Conservation (phyloP, 2,329 filamentous ascomycete species). For the Xylaria arbuscula region DNA sequence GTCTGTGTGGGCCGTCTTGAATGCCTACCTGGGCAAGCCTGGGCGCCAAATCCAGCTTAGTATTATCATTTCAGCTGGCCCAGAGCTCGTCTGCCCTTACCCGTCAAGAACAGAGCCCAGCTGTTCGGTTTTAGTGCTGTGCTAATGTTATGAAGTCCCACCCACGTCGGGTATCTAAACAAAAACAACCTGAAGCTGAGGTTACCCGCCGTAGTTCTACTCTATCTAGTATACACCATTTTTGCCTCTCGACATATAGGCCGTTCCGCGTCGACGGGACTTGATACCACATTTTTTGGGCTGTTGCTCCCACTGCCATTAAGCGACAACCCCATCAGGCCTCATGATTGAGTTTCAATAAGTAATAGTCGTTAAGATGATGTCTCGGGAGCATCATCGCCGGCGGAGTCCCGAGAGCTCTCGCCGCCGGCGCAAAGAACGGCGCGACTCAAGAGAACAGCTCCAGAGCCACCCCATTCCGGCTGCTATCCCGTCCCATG, state of each 20-base stretch:
- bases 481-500: slow-evolving; percentile 38
- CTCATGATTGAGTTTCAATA: slow-evolving; percentile 38
- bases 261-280: slow-evolving; percentile 30
- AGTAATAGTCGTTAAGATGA: slow-evolving; percentile 56
- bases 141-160: slow-evolving; percentile 28
- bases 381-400: slow-evolving; percentile 62
- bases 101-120: slow-evolving; percentile 22
- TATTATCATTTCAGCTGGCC: slow-evolving; percentile 27
- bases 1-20: slow-evolving; percentile 15
- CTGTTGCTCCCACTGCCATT: slow-evolving; percentile 33
- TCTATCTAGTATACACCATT: slow-evolving; percentile 9
- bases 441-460: slow-evolving; percentile 56
- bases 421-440: slow-evolving; percentile 62
- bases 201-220: slow-evolving; percentile 1
- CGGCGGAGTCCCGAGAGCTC: slow-evolving; percentile 67
- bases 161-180: slow-evolving; percentile 31
- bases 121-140: slow-evolving; percentile 28
- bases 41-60: background rate
- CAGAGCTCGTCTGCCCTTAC: background rate
- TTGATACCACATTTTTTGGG: slow-evolving; percentile 12
- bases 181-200: slow-evolving; percentile 34
- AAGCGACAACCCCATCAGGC: slow-evolving; percentile 41
- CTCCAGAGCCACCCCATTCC: slow-evolving; percentile 45
- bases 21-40: slow-evolving; percentile 14
- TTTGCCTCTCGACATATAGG: slow-evolving; percentile 20